Conservation (phyloP, 176 grass and related monocot genomes). For the Eragrostis nindensis region DNA sequence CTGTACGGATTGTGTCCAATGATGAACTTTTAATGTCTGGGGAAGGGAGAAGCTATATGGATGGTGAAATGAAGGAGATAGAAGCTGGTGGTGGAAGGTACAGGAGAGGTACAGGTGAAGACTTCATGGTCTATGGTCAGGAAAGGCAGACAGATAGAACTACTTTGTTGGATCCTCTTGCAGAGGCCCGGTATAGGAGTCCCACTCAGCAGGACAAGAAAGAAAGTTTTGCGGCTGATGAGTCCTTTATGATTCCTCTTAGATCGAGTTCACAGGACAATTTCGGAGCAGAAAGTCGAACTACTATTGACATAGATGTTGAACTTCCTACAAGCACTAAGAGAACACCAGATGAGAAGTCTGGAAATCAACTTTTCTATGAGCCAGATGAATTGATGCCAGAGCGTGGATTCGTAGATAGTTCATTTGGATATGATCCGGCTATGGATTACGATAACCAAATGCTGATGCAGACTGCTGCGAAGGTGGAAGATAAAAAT, state of each 20-base stretch:
- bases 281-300: constrained; percentile 55
- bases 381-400: constrained; percentile 90
- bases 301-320: constrained; percentile 78
- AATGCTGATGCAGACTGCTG: constrained; percentile 47
- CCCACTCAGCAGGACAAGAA: constrained; percentile 54
- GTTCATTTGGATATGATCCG: constrained; percentile 78
- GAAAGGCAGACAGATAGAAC: constrained; percentile 54
- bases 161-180: constrained; percentile 71
- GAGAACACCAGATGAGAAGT: constrained; percentile 44
- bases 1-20: constrained; percentile 54
- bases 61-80: constrained; percentile 79
- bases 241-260: constrained; percentile 89
- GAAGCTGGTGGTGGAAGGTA: constrained; percentile 69
- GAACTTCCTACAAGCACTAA: constrained; percentile 55
- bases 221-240: constrained; percentile 54
- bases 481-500: constrained; percentile 51
- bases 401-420: constrained; percentile 63
- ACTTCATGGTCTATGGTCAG: constrained; percentile 75
- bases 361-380: constrained; percentile 64
- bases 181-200: constrained; percentile 61
- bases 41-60: constrained; percentile 51
- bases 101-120: constrained; percentile 61
- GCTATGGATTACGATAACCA: constrained; percentile 80
- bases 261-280: constrained; percentile 63
- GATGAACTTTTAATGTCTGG: constrained; percentile 78